Evolutionary conservation across 306 rosid genomes (phyloP), one percentile per base, ranked within the genome.

Genomic region (Sechiopsis laciniata): DNA sequence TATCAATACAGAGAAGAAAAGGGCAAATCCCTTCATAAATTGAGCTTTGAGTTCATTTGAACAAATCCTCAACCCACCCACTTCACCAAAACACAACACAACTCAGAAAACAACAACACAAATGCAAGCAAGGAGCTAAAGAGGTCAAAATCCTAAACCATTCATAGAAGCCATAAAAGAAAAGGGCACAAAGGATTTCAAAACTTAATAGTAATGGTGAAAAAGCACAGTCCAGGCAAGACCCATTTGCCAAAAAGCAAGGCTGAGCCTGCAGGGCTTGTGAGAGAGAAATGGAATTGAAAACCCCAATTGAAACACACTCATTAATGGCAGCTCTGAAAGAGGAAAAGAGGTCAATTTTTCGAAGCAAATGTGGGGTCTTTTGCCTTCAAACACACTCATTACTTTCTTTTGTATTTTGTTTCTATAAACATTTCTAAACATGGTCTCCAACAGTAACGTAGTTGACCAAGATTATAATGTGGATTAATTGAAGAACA

Each of bases 331-430:
- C 82, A 71, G 80, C 81, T 65, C 17, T 3, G 71, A 35, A 45
- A 62, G 70, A 42, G 7, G 2, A 26, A 32, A 32, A 32, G 4
- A 26, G 37, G 37, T 32, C 37, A 32, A 32, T 32, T 32, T 32
- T 32, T 32, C 4, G 42, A 55, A 69, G 59, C 76, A 20, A 42
- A 53, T 64, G 90, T 86, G 91, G 96, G 97, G 90, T 8, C 77
- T 42, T 74, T 72, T 83, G 69, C 22, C 90, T 89, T 84, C 54
- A 54, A 81, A 80, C 87, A 79, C 89, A 90, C 97, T 93, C 98
- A 87, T 88, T 42, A 83, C 91, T 83, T 83, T 78, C 86, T 32
- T 32, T 77, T 73, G 84, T 86, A 80, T 77, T 75, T 71, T 19
- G 82, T 42, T 42, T 8, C 48, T 21, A 4, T 42, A 17, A 72